Conservation (phyloP, 495 filamentous ascomycete species). For the Aspergillus nanangensis region DNA sequence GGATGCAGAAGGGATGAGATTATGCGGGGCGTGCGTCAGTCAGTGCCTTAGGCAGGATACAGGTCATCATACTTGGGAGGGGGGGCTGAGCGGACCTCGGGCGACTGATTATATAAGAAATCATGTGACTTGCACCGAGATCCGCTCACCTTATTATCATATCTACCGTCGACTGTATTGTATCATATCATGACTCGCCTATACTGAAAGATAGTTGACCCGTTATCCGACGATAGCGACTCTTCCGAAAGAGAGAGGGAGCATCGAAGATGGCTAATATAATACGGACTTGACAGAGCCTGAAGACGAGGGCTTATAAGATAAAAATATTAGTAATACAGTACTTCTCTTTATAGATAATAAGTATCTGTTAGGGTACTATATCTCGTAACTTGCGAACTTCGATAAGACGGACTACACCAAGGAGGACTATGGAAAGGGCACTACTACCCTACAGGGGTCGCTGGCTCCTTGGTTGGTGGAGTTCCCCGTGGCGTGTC, state of each 20-base stretch:
- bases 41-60: no score
- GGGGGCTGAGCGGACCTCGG: no score
- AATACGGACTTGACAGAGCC: slow-evolving; percentile 18
- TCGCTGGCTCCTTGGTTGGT: no score
- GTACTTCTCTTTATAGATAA: slow-evolving; percentile 22
- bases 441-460: slow-evolving; percentile 23
- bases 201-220: slow-evolving; percentile 6
- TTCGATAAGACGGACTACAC: slow-evolving; percentile 30
- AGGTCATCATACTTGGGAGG: no score
- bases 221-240: slow-evolving; percentile 13
- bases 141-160: no score
- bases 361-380: slow-evolving; percentile 28
- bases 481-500: no score
- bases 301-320: slow-evolving; percentile 15
- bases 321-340: slow-evolving; percentile 10
- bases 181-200: slow-evolving; percentile 16
- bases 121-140: no score
- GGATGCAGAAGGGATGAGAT: neutral
- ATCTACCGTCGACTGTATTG: neutral
- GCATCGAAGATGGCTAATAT: slow-evolving; percentile 11
- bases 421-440: slow-evolving; percentile 30
- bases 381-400: slow-evolving; percentile 26
- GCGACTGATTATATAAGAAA: no score
- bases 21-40: no score
- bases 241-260: slow-evolving; percentile 15